phyloP scores from a whole-genome alignment of 305 asterid genomes.

The Vinca major region DNA sequence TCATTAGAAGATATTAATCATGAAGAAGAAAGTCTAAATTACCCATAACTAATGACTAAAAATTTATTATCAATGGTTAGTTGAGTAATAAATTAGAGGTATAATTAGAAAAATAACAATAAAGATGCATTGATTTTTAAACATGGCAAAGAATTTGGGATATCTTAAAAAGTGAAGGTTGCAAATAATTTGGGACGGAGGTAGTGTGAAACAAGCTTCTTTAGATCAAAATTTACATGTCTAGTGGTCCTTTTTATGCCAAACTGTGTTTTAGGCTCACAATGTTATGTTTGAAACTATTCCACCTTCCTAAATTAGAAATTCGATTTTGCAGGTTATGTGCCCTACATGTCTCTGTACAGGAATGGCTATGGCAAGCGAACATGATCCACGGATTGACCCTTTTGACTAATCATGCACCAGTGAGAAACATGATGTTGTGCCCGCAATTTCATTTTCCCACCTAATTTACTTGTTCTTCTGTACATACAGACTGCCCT shows the following conservation, averaged over 20 bases:
- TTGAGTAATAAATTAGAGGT: too few relatives aligned
- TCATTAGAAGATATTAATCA: too few relatives aligned
- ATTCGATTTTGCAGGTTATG: slow-evolving; percentile 55
- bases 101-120: too few relatives aligned
- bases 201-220: background rate
- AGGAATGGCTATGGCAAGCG: slow-evolving; percentile 98
- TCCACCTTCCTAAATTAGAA: background rate
- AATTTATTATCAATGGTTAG: too few relatives aligned
- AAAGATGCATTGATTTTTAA: too few relatives aligned
- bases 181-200: too few relatives aligned
- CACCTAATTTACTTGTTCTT: background rate
- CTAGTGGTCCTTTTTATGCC: background rate
- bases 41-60: too few relatives aligned
- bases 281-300: background rate
- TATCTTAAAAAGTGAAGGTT: too few relatives aligned
- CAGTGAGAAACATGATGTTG: background rate
- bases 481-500: background rate
- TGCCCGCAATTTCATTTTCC: background rate
- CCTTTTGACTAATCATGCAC: slow-evolving; percentile 48
- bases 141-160: too few relatives aligned
- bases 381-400: slow-evolving; percentile 88
- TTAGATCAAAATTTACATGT: background rate
- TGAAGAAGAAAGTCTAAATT: too few relatives aligned
- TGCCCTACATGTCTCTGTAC: slow-evolving; percentile 96
- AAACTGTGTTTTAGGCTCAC: background rate